Evolutionary conservation across 2,329 filamentous ascomycete genomes (phyloP).

Genomic region (Hyphodiscus sp.): DNA sequence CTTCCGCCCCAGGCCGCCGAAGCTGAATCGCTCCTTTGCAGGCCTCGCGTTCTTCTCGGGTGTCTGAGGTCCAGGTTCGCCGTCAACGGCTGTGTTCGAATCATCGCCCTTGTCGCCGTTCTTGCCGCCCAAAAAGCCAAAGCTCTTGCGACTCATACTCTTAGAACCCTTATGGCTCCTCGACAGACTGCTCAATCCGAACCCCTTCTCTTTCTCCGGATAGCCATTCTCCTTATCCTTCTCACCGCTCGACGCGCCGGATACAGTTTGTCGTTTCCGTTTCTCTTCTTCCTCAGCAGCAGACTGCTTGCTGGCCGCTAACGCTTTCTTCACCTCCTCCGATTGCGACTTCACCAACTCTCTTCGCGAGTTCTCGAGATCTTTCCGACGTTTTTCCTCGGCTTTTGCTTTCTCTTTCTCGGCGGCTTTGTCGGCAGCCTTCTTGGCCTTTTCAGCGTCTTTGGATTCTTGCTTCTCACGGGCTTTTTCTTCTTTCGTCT

Average conservation of each 20-base stretch:
- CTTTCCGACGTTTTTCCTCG: conserved; percentile 38
- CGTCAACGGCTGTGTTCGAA: conserved; percentile 21
- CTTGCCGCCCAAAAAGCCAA: conserved; percentile 56
- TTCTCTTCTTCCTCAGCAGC: conserved; percentile 51
- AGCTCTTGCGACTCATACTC: conserved; percentile 70
- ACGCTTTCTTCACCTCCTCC: conserved; percentile 53
- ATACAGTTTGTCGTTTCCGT: conserved; percentile 39
- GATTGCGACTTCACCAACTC: conserved; percentile 40
- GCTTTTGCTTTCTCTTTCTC: conserved; percentile 38
- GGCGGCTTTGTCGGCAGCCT: conserved; percentile 31
- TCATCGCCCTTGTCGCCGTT: conserved; percentile 20
- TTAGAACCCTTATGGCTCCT: conserved; percentile 67
- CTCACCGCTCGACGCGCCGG: conserved; percentile 1
- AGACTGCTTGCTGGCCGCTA: conserved; percentile 46
- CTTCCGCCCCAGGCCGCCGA: conserved; percentile 57
- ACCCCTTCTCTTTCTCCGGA: conserved; percentile 19
- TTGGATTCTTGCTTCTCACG: conserved; percentile 64
- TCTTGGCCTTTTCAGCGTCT: conserved; percentile 39
- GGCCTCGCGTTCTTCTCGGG: conserved; percentile 41
- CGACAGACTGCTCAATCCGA: conserved; percentile 27
- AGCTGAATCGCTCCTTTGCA: conserved; percentile 59
- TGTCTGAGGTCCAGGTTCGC: conserved; percentile 20
- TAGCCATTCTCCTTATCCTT: conserved; percentile 3
- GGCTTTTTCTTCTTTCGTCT: conserved; percentile 55
- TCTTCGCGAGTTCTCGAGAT: conserved; percentile 27